Base-by-base conservation (phyloP, 352 stramenopile species). In the Halophytophthora polymorphica region DNA sequence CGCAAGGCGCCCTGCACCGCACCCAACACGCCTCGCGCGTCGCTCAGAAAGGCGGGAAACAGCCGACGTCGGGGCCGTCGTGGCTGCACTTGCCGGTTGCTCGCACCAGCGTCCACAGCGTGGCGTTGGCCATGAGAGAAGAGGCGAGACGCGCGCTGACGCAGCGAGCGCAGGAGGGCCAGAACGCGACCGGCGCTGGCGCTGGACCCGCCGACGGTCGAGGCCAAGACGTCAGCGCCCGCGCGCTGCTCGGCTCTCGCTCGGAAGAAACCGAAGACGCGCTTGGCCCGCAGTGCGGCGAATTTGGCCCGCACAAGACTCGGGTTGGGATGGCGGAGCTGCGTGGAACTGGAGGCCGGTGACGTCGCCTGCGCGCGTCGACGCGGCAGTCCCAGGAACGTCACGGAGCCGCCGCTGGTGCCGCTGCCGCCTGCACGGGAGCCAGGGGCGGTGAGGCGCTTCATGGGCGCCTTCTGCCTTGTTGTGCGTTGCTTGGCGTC, bases 271-370 rank as follows among this genome's bases (percentile, higher is more conserved):
- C 2, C 12, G 6, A 8, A 13, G 11, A 48, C 55, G 3, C 60
- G 64, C 40, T 69, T 65, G 8, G 40, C 54, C 17, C 61, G 55
- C 45, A 69, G n/a, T 18, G 19, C 25, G 29, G 50, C 22, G 6
- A 69, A 50, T 29, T 65, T 67, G 6, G 36, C 25, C 11, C 43
- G 35, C 17, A 52, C 33, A n/a, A n/a, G n/a, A n/a, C n/a, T n/a
- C n/a, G n/a, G n/a, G n/a, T n/a, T n/a, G n/a, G n/a, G n/a, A n/a
- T n/a, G n/a, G n/a, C n/a, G n/a, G n/a, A n/a, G n/a, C n/a, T n/a
- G n/a, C 11, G 23, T 12, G 5, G 17, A 21, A 12, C 38, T 7
- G 17, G 15, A 34, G 35, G 22, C 31, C 15, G 50, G 6, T 13
- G 21, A 38, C 2, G 42, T 34, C 29, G 25, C 55, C 45, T 60